Base-by-base conservation (phyloP, 2,329 filamentous ascomycete genomes). In the Epicoccum sorghinum region DNA sequence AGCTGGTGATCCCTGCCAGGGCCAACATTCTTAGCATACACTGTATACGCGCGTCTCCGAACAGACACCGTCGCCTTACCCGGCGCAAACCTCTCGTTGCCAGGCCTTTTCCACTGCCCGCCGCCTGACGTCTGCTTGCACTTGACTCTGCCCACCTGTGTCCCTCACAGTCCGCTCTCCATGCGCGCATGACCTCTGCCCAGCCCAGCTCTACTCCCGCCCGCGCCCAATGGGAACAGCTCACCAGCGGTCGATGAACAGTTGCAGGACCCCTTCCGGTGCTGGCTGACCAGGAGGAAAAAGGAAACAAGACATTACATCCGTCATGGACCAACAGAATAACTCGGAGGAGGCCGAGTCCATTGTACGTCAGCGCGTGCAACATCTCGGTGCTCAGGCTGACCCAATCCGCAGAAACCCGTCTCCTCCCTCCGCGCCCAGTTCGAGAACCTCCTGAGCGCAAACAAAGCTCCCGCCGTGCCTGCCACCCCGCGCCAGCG, bases 341-440 rank as follows among this genome's bases (percentile, higher is more conserved):
- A 76, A 79, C 24, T 6, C 45, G 60, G 80, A 90, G 65, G 88
- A 85, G 75, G 86, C 86, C 54, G 90, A 93, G 55, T 92, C 90
- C 60, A 86, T 93, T 66, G 88, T 90, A 75, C 75, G 86, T 74
- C 22, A 18, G 43, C 30, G 2, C 24, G n/a, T 23, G 2, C 37
- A 7, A 42, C 47, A 10, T 22, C 14, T 30, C 27, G 43, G 33
- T 52, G 39, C 47, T 24, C 32, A 37, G 59, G 39, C 60, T 69
- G 45, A 71, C 58, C 45, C 14, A 25, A 2, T 33, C 10, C 33
- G 12, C 36, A 91, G 89, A 90, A 87, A 78, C 89, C 91, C 24
- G 90, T 95, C 45, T 95, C 90, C 46, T 93, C 90, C 46, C 80
- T 95, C 57, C 84, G 88, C 58, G 90, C 89, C 59, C 87, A 89